Conservation (phyloP, 805 yeast species). For the Cyberlindnera veronae region DNA sequence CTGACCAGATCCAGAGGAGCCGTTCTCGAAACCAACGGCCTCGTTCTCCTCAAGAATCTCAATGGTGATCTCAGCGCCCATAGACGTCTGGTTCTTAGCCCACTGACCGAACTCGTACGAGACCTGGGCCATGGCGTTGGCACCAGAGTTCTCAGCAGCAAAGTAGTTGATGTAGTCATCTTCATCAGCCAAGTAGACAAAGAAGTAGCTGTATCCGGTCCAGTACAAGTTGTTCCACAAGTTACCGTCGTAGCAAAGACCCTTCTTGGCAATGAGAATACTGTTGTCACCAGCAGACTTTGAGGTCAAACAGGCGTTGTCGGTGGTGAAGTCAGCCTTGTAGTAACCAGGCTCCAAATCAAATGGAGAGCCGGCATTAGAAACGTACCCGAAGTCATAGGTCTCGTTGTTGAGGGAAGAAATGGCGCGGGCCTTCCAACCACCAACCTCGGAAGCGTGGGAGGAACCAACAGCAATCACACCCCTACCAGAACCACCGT, state of each 20-base stretch:
- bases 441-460: conserved; percentile 11
- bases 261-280: conserved; percentile 6
- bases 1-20: conserved; percentile 11
- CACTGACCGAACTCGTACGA: conserved; percentile 12
- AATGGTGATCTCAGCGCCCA: conserved; percentile 10
- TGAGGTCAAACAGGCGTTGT: conserved; percentile 7
- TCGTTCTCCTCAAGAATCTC: conserved; percentile 1
- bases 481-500: conserved; percentile 15
- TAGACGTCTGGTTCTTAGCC: conserved; percentile 3
- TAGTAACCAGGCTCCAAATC: conserved; percentile 5
- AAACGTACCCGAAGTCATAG: conserved; percentile 6
- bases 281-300: not conserved
- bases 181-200: conserved; percentile 1
- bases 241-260: conserved; percentile 1
- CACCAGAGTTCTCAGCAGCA: not conserved
- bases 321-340: conserved; percentile 1
- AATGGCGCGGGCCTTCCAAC: conserved; percentile 7
- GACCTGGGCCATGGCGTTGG: conserved; percentile 5
- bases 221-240: not conserved
- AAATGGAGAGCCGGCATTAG: conserved; percentile 5
- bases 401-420: conserved; percentile 12
- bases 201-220: conserved; percentile 1
- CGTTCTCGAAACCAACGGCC: conserved; percentile 1
- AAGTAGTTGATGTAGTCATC: not conserved
- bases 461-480: conserved; percentile 15